Evolutionary conservation across 192 early-diverging fungal genomes (phyloP), one percentile per base, ranked within the genome.

Genomic region (Mortierella claussenii): DNA sequence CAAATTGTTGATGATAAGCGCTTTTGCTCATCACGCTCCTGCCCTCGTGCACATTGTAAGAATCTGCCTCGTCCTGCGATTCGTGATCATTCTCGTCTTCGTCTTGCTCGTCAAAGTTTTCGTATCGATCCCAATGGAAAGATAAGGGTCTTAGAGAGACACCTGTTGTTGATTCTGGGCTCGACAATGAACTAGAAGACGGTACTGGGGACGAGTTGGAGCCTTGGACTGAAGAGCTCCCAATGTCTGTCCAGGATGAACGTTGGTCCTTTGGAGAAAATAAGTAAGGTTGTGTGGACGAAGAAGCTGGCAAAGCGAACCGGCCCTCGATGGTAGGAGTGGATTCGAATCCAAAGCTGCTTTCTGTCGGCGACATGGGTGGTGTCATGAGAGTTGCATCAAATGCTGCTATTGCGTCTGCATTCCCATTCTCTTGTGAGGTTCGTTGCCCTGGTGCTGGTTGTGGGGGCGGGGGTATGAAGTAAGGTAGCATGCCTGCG

Each of bases 301-400:
- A 46, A n/a, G 64, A 50, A 6, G 55, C 42, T 7, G 44, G 43
- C 12, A 58, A 33, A n/a, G 56, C 56, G 31, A 75, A 60, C 1
- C 65, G 63, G 21, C 58, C 46, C 12, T 76, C 65, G 45, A 76
- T 76, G 15, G 64, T 56, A 7, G 73, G 42, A 26, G 27, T 65
- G 10, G 63, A 49, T 13, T 15, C 36, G 53, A 62, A 62, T 6
- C 24, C 58, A 53, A 76, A 76, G 26, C 55, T 54, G n/a, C 48
- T 36, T 20, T 76, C 73, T 1, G 73, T 76, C 21, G 73, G 73
- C 11, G 73, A 76, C 73, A 76, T 76, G 28, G 73, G 73, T 0
- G 73, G 73, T 17, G 73, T 76, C 62, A 76, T 76, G 42, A 76
- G 32, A 0, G 61, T 60, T 30, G 62, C 53, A 48, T 66, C 73